Evolutionary conservation across 2,329 filamentous ascomycete genomes (phyloP).

Genomic region (Beauveria scarabaeidicola): DNA sequence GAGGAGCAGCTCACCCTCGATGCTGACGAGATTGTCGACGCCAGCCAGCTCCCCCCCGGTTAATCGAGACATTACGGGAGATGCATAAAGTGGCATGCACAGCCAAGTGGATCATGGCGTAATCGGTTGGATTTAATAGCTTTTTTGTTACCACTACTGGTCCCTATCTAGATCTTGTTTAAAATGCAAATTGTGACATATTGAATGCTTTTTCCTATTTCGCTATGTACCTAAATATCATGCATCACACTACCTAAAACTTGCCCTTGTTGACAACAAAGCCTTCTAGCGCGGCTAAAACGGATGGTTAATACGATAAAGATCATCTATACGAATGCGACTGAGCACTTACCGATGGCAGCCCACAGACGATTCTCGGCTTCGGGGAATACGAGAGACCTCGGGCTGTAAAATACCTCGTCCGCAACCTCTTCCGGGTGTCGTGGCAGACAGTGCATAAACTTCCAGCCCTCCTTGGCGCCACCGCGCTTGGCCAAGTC

Average conservation of each 20-base stretch:
- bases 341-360: constrained; percentile 55
- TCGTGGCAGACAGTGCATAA: constrained; percentile 95
- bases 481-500: constrained; percentile 77
- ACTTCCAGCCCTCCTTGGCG: constrained; percentile 85
- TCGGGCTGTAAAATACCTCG: constrained; percentile 82
- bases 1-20: constrained; percentile 71
- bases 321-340: no score
- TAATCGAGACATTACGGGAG: constrained; percentile 33
- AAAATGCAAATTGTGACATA: constrained; percentile 2
- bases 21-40: constrained; percentile 89
- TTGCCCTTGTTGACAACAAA: constrained; percentile 94
- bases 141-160: constrained; percentile 6
- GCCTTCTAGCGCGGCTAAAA: constrained; percentile 64
- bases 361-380: constrained; percentile 93
- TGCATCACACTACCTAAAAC: constrained; percentile 35
- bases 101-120: constrained; percentile 16
- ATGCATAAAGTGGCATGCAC: background rate
- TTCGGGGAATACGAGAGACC: constrained; percentile 85
- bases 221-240: background rate
- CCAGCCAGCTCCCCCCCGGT: constrained; percentile 85
- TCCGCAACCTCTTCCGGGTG: constrained; percentile 90
- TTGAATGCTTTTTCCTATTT: background rate
- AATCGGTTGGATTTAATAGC: constrained; percentile 9
- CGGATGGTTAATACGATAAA: background rate
- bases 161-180: constrained; percentile 5